Base-by-base conservation (phyloP, 2,329 filamentous ascomycete genomes). In the Hypoxylon sp. region DNA sequence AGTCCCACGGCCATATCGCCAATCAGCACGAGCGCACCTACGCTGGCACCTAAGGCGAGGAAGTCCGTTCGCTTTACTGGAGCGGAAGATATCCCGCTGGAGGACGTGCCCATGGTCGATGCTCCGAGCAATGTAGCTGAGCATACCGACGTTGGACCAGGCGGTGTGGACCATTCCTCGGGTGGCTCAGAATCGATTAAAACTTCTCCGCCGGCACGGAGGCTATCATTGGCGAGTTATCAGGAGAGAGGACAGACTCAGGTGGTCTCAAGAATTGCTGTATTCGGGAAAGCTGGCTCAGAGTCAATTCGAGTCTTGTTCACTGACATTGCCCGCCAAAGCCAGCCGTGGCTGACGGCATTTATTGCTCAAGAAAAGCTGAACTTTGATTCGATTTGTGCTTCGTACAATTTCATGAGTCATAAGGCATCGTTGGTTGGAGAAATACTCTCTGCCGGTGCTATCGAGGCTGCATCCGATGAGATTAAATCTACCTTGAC, bases 41-140 rank as follows among this genome's bases (percentile, higher is more conserved):
- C 48, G 2, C 46, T 69, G 8, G 27, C 49, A 4, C 74, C 67
- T 33, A 81, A 78, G 64, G 74, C 74, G 51, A 79, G 76, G 40
- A 83, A 82, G 62, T 78, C 79, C 33, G 81, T 83, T 48, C 79
- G 78, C 42, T 83, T 82, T 71, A 72, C 74, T 46, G 75, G 68
- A 59, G 71, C 67, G 42, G 68, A 75, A 20, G 61, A 73, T 44
- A 37, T 60, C 17, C 31, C 53, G 27, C 17, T 62, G 5, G 51
- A 55, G 20, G 61, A 66, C 14, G 56, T 62, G 17, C 42, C 62
- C 2, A 61, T 64, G 46, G 35, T 14, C 2, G 64, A 66, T 5
- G 65, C 61, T 33, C 62, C 72, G 3, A 49, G 71, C n/a, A 55
- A 58, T 20, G 48, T 71, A 27, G 69, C 33, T 17, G 31, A 46